These are phyloP conservation scores for Protomyces arabidopsidicola DNA, from an alignment of 1,139 yeast species.

Conservation along the genomic window DNA sequence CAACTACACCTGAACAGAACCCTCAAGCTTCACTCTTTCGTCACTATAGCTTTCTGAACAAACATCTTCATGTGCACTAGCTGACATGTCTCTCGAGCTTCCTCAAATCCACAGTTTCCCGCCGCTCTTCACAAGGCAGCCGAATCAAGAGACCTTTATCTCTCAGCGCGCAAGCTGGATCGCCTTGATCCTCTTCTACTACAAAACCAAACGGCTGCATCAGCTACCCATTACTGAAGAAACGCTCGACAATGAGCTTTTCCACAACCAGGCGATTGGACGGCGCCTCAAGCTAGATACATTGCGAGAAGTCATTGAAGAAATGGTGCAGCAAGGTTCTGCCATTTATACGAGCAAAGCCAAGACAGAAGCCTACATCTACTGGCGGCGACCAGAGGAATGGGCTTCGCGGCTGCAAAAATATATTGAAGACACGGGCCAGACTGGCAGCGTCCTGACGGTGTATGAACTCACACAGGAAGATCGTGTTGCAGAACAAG, in stretches of 20 bases:
- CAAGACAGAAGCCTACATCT: constrained; percentile 43
- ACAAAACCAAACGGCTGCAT: constrained; percentile 56
- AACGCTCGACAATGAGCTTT: constrained; percentile 39
- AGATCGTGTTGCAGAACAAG: constrained; percentile 49
- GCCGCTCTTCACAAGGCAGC: constrained; percentile 86
- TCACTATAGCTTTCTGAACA: background rate
- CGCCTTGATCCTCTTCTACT: constrained; percentile 53
- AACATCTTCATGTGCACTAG: background rate
- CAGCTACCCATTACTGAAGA: constrained; percentile 42
- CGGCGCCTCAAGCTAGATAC: constrained; percentile 52
- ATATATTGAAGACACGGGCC: constrained; percentile 66
- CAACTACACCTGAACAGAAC: too few species aligned
- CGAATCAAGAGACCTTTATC: constrained; percentile 69
- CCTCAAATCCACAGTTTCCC: constrained; percentile 71
- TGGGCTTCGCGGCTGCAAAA: constrained; percentile 64
- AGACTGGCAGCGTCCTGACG: constrained; percentile 71
- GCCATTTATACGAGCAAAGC: constrained; percentile 50
- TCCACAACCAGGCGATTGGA: constrained; percentile 49
- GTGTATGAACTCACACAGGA: constrained; percentile 70
- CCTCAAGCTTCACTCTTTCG: too few species aligned
- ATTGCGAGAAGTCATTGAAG: constrained; percentile 52
- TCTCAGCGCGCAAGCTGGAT: constrained; percentile 66
- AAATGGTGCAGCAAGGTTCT: constrained; percentile 52
- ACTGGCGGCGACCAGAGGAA: constrained; percentile 68
- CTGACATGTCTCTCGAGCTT: constrained; percentile 1